These are phyloP conservation scores for Mycena capillaripes DNA, from an alignment of 768 basidiomycete species.

Conservation along the genomic window DNA sequence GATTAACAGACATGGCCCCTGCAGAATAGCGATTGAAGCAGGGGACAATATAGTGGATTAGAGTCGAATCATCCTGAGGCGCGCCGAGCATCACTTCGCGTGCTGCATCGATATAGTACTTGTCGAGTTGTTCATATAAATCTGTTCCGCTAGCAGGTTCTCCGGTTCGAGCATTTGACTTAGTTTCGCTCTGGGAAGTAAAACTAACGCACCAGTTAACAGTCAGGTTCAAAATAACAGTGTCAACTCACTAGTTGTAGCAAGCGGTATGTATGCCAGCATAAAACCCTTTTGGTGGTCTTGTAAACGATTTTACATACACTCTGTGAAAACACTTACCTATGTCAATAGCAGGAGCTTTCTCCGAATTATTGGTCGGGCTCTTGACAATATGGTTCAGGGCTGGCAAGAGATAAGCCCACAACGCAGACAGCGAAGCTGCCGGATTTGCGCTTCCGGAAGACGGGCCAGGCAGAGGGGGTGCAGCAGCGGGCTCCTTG, in stretches of 20 bases:
- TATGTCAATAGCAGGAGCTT: constrained; percentile 80
- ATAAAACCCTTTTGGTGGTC: constrained; percentile 76
- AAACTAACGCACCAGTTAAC: constrained; percentile 52
- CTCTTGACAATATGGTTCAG: constrained; percentile 83
- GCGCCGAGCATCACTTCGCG: constrained; percentile 73
- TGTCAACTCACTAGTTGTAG: constrained; percentile 75
- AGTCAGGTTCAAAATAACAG: constrained; percentile 31
- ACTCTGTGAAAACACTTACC: no score
- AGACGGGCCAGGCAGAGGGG: constrained; percentile 44
- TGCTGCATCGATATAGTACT: constrained; percentile 73
- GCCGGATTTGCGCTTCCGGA: constrained; percentile 81
- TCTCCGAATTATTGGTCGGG: constrained; percentile 69
- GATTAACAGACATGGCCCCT: constrained; percentile 76
- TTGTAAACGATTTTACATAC: no score
- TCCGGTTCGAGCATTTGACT: constrained; percentile 45
- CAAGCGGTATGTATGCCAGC: constrained; percentile 86
- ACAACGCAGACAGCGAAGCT: constrained; percentile 77
- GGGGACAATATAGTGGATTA: constrained; percentile 79
- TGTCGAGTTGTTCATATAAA: constrained; percentile 81
- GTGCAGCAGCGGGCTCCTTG: constrained; percentile 40
- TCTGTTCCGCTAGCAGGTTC: constrained; percentile 69
- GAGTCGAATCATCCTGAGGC: constrained; percentile 74
- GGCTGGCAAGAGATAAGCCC: constrained; percentile 83
- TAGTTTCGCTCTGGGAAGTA: constrained; percentile 69
- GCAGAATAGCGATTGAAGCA: constrained; percentile 79